Percentiles rank a stretch among this genome's conserved stretches.
Conservation (phyloP, 164 flowering plant genomes). For the Euptelea pleiosperma region DNA sequence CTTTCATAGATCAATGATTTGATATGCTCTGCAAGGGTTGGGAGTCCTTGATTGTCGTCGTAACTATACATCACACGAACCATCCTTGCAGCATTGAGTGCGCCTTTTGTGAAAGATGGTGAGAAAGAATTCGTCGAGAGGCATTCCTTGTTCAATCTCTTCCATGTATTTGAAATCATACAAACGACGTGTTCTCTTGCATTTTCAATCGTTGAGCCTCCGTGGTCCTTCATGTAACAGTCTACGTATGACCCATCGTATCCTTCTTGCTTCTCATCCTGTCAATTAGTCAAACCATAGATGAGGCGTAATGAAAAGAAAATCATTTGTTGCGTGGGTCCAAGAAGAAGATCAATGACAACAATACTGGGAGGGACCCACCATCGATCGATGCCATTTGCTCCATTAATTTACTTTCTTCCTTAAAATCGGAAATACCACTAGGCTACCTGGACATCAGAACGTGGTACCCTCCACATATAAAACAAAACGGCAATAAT, state of each 20-base stretch:
- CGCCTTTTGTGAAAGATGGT: constrained; percentile 26
- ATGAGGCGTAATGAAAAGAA: too few species aligned
- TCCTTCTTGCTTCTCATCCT: constrained; percentile 65
- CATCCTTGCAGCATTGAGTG: constrained; percentile 50
- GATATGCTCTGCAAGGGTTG: constrained; percentile 28
- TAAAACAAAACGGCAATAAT: not conserved
- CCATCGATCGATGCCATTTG: too few species aligned
- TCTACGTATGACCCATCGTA: constrained; percentile 56
- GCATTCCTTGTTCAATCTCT: constrained; percentile 43
- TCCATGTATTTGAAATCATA: constrained; percentile 48
- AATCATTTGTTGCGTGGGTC: too few species aligned
- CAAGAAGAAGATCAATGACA: too few species aligned
- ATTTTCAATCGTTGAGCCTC: constrained; percentile 11
- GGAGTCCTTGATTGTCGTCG: constrained; percentile 38
- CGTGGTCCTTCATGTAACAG: constrained; percentile 37
- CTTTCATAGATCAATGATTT: constrained; percentile 7
- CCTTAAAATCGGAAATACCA: too few species aligned
- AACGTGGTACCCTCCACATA: too few species aligned
- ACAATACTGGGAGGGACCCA: too few species aligned
- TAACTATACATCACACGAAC: constrained; percentile 47
- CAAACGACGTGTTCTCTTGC: constrained; percentile 27
- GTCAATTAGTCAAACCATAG: not conserved
- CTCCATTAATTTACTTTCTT: too few species aligned
- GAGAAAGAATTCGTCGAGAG: constrained; percentile 34
- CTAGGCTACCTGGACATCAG: too few species aligned